A percentile compares a stretch with the other conserved stretches of the same genome.
Conservation (phyloP, 257 asterid genomes). For the Striga asiatica region DNA sequence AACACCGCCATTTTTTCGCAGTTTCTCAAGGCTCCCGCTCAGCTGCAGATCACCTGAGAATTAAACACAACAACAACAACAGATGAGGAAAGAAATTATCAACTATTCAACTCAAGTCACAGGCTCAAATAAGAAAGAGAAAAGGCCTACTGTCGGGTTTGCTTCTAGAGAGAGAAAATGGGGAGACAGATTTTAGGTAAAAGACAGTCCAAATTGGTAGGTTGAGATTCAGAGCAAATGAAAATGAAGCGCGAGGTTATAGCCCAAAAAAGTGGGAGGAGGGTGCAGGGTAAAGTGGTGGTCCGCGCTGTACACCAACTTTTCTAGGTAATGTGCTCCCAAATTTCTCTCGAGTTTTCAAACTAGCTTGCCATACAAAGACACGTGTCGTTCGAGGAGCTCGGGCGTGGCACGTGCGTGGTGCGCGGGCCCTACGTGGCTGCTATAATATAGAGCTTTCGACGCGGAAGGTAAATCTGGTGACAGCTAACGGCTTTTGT, state of each 20-base stretch:
- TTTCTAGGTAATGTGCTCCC: not conserved
- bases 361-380: slow-evolving; percentile 23
- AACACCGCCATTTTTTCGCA: slow-evolving; percentile 42
- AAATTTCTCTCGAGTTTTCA: not conserved
- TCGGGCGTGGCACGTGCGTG: not conserved
- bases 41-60: slow-evolving; percentile 21
- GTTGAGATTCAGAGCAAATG: not conserved
- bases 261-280: slow-evolving; percentile 26
- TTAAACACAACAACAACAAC: not conserved
- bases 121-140: not conserved
- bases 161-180: slow-evolving; percentile 14
- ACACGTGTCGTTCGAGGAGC: slow-evolving; percentile 20
- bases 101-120: not conserved
- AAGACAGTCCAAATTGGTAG: not conserved
- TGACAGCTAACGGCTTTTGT: not conserved
- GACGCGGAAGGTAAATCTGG: slow-evolving; percentile 9
- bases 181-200: not conserved
- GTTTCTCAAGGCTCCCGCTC: slow-evolving; percentile 5
- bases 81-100: not conserved
- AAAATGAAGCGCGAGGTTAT: not conserved
- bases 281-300: slow-evolving; percentile 16
- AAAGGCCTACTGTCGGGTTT: slow-evolving; percentile 1
- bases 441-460: slow-evolving; percentile 10
- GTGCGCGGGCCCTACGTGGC: not conserved
- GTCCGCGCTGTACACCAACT: slow-evolving; percentile 22